Base-by-base conservation (phyloP, 305 asterid genomes). In the Petunia hybrid region DNA sequence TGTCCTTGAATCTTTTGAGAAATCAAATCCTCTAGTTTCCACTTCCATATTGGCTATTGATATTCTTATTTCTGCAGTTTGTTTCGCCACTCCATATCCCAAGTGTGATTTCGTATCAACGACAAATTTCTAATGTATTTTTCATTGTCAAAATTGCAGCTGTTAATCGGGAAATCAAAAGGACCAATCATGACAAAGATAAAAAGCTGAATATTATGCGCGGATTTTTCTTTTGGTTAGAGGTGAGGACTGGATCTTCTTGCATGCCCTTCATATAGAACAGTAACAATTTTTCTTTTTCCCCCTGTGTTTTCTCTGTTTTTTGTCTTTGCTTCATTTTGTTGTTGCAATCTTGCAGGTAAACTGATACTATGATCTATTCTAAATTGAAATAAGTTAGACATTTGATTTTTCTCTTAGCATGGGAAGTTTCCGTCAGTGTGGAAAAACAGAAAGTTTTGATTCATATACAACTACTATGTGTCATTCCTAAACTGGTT, bases 141-240 rank as follows among this genome's bases (percentile, higher is more conserved):
- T 51, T 48, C 63, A 36, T 6, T 73, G 78, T 51, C 16, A 73
- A 42, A 73, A 73, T 48, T 73, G 78, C 63, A 73, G 78, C 3
- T 51, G 78, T 73, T 14, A 73, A 73, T 51, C 78, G 61, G 35
- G 63, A 14, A 51, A 73, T 73, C 78, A 73, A 73, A 73, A 51
- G 78, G 63, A 4, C 63, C 36, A 14, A 14, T 51, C 62, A 55
- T 53, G 51, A 79, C 77, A 79, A 79, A 66, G 63, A 79, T 53
- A 65, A 66, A 79, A 65, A 10, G 77, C 53, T 79, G 66, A 79
- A 79, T 39, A 79, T 79, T 53, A 64, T 79, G 82, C 77, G 82
- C 2, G 82, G 77, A 14, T 79, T 79, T 79, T 66, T 79, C 82
- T 79, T 79, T 65, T 79, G 82, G 82, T 70, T 65, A 53, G 66